Conservation (phyloP, 345 rosid species). For the Eucalyptus polyanthemos region DNA sequence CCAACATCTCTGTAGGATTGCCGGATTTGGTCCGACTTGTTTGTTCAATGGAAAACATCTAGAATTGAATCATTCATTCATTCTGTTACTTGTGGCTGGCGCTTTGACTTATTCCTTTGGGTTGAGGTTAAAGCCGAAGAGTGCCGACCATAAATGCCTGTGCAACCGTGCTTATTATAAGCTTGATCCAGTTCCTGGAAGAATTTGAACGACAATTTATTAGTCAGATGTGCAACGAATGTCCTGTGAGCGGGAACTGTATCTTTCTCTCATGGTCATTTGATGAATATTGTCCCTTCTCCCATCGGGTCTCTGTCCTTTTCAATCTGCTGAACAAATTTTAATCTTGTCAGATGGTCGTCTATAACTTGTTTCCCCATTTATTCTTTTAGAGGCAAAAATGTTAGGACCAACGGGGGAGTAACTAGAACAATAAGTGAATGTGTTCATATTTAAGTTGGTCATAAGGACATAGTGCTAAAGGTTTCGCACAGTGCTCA, state of each 20-base stretch:
- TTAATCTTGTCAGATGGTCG: background rate
- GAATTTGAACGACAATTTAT: background rate
- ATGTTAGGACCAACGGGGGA: background rate
- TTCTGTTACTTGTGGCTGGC: background rate
- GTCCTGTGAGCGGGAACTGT: background rate
- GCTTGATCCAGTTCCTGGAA: background rate
- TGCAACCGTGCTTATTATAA: background rate
- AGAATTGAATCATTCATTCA: background rate
- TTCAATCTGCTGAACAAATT: background rate
- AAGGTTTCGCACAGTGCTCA: fast-evolving
- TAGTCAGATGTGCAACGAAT: background rate
- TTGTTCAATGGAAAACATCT: background rate
- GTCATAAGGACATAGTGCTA: no score
- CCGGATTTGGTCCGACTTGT: background rate
- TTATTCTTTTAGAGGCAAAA: background rate
- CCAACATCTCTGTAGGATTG: background rate
- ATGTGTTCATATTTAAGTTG: background rate
- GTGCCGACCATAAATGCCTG: background rate
- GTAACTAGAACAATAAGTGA: background rate
- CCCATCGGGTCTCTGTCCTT: background rate
- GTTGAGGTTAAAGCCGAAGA: background rate
- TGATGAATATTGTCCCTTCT: background rate
- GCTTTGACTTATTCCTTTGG: background rate
- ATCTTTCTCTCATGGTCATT: background rate
- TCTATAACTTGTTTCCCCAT: background rate